Base-by-base conservation (phyloP, 2,329 filamentous ascomycete genomes). In the Proliferodiscus dingleyae region DNA sequence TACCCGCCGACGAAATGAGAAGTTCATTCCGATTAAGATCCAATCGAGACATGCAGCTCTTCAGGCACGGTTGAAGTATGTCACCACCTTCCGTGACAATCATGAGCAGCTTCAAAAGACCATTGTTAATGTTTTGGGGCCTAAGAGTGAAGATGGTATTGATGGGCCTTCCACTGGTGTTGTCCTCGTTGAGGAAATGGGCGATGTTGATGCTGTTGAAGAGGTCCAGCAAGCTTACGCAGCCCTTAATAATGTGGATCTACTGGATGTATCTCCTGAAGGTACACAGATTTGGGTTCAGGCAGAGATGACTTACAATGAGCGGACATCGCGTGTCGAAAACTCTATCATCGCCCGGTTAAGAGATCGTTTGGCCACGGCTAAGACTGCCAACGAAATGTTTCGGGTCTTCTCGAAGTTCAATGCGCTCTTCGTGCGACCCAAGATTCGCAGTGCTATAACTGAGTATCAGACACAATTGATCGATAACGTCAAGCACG, bases 381-480 rank as follows among this genome's bases (percentile, higher is more conserved):
- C 93, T 10, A 96, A 95, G 74, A 95, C 89, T 51, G 93, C 93
- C 32, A 97, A 95, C 63, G 94, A 98, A 68, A 99, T 98, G 93
- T 99, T 99, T 67, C 87, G 94, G 44, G 93, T 99, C 51, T 98
- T 98, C 66, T 97, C 93, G 43, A 97, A 97, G 65, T 99, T 99
- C 78, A 99, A 99, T 64, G 93, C 93, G 2, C 82, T 99, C 23
- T 95, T 99, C 58, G 91, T 99, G 46, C 83, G 93, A 49, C 93
- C 93, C n/a, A 98, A 98, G 75, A 97, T 99, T 69, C 85, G 93
- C 55, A 90, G 94, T 56, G 94, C 93, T 45, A 98, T 98, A 61
- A 87, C 89, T 34, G 91, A 98, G 69, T 98, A 98, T 64, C 93
- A 99, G 67, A 93, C 91, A 4, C 90, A 96, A 67, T 81, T 99